Conservation (phyloP, 164 flowering plant species). For the Vitis rupestris region DNA sequence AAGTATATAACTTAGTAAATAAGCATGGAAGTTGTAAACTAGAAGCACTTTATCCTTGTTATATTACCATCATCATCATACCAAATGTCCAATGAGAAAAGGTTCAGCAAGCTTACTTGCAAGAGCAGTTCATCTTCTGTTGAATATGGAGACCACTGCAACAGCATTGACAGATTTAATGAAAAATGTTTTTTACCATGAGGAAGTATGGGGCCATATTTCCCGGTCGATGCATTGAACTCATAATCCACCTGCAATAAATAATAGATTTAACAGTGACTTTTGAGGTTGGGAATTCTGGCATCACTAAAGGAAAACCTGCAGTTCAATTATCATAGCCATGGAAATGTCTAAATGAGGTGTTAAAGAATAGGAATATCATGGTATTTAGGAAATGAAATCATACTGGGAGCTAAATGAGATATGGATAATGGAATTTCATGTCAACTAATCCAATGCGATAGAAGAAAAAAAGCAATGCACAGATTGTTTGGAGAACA, state of each 20-base stretch:
- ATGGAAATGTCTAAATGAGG: no score
- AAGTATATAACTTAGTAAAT: no score
- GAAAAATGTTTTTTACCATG: constrained; percentile 43
- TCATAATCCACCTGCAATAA: constrained; percentile 73
- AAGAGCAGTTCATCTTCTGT: constrained; percentile 73
- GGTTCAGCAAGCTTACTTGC: constrained; percentile 50
- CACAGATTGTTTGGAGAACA: no score
- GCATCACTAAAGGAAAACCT: not conserved
- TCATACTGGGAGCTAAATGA: no score
- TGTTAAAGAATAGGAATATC: not conserved
- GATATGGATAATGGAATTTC: no score
- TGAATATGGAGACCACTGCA: constrained; percentile 86
- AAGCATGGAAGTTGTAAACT: no score
- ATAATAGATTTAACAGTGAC: not conserved
- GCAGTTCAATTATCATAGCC: no score
- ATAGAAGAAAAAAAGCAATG: no score
- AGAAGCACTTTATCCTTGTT: no score
- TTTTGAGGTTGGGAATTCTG: not conserved
- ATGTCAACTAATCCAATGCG: no score
- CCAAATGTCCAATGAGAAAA: not conserved
- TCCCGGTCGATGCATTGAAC: constrained; percentile 37
- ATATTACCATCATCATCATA: not conserved
- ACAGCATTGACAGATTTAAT: constrained; percentile 61
- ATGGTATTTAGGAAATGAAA: not conserved
- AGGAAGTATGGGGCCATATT: constrained; percentile 29